A percentile compares a stretch with the other conserved stretches of the same genome.
Evolutionary conservation across 1,139 yeast species (phyloP).

Genomic region (Geotrichum klebahnii): DNA sequence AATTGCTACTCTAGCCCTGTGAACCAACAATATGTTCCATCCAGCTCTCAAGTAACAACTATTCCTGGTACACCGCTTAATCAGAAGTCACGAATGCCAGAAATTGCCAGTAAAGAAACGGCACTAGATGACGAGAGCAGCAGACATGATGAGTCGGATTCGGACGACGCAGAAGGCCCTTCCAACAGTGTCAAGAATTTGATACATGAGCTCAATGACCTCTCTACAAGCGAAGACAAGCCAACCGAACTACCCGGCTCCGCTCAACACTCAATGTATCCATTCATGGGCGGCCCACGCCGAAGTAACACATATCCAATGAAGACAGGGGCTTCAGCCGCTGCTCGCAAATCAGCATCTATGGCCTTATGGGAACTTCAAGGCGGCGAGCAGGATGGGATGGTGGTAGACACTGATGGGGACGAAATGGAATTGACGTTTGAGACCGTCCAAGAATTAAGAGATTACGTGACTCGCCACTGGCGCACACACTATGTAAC

Average conservation of each 20-base stretch:
- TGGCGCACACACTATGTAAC: slow-evolving; percentile 68
- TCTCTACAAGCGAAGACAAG: neutral
- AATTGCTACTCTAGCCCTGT: neutral
- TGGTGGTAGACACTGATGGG: no score
- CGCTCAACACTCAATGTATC: no score
- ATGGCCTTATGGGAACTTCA: no score
- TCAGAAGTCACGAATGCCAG: no score
- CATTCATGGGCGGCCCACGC: neutral
- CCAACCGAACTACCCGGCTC: neutral
- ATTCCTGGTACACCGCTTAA: neutral
- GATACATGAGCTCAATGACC: slow-evolving; percentile 4
- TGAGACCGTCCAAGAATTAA: slow-evolving; percentile 44
- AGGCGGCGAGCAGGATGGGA: no score
- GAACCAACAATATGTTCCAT: neutral
- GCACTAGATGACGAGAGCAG: neutral
- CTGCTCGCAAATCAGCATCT: no score
- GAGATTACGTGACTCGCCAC: slow-evolving; percentile 63
- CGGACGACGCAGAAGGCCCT: neutral
- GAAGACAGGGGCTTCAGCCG: no score
- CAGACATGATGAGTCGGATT: neutral
- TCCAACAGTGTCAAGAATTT: slow-evolving; percentile 1
- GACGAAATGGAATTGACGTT: slow-evolving; percentile 32
- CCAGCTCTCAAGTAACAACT: neutral
- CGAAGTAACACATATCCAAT: no score
- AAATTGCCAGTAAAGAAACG: neutral